phyloP scores from a whole-genome alignment of 2,329 filamentous ascomycete species.

The Amesomyces nigricolor region DNA sequence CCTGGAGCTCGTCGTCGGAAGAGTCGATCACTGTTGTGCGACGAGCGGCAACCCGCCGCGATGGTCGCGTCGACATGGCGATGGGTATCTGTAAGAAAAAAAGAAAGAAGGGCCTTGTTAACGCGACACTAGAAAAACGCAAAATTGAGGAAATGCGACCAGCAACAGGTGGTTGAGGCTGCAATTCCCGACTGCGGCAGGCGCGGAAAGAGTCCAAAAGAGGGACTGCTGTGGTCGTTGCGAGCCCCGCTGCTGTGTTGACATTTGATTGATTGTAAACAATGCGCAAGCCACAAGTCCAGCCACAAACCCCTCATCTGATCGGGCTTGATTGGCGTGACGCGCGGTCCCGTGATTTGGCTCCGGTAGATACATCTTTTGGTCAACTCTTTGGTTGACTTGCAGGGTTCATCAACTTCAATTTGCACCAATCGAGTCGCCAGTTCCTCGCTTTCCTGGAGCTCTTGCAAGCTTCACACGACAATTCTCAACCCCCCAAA shows the following conservation, averaged over 20 bases:
- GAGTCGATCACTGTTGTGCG: conserved; percentile 67
- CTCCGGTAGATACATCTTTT: too few relatives aligned
- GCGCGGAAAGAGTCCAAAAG: conserved; percentile 3
- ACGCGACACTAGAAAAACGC: neutral
- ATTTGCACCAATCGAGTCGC: neutral
- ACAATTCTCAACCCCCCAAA: conserved; percentile 1
- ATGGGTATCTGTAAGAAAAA: conserved; percentile 9
- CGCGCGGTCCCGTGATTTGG: neutral
- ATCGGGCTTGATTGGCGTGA: neutral
- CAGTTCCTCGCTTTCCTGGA: too few relatives aligned
- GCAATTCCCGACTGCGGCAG: conserved; percentile 8
- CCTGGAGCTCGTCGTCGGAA: conserved; percentile 67
- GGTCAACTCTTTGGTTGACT: too few relatives aligned
- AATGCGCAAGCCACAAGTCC: conserved; percentile 16
- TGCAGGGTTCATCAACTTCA: too few relatives aligned
- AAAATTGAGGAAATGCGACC: conserved; percentile 1
- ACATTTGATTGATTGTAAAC: conserved; percentile 27
- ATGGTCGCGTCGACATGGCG: conserved; percentile 38
- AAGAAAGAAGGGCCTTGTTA: conserved; percentile 1
- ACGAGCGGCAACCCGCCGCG: conserved; percentile 50
- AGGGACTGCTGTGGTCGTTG: conserved; percentile 7
- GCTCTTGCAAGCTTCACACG: neutral
- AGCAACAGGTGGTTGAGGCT: neutral
- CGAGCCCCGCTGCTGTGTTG: conserved; percentile 20
- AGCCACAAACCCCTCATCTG: conserved; percentile 7